Conservation (phyloP, 805 yeast genomes). For the Naumovozyma castellii region DNA sequence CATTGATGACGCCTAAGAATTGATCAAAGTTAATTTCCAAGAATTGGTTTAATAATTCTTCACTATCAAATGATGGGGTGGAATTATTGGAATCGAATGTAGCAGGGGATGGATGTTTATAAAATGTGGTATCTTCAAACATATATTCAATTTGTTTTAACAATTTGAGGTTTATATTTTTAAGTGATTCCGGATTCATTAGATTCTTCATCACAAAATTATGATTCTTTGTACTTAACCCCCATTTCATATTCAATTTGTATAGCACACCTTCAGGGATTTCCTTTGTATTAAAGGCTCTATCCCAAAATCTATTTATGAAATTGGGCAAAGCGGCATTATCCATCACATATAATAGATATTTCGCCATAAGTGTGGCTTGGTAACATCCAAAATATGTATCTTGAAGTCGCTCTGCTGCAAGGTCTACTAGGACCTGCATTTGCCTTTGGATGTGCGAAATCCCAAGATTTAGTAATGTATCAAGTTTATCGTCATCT, state of each 20-base stretch:
- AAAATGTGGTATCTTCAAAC: conserved; percentile 3
- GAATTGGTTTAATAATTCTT: conserved; percentile 10
- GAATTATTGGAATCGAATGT: not conserved
- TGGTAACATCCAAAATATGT: conserved; percentile 10
- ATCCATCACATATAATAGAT: conserved; percentile 10
- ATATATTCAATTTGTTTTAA: conserved; percentile 4
- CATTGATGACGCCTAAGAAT: conserved; percentile 11
- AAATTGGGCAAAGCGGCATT: conserved; percentile 4
- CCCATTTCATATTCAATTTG: conserved; percentile 17
- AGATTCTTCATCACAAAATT: conserved; percentile 7
- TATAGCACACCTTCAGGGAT: conserved; percentile 8
- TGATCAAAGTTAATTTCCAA: conserved; percentile 11
- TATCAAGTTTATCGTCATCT: not conserved
- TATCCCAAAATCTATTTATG: conserved; percentile 10
- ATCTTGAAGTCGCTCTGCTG: conserved; percentile 3
- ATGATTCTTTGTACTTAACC: conserved; percentile 8
- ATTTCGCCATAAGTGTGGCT: conserved; percentile 10
- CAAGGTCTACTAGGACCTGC: conserved; percentile 3
- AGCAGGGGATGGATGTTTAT: not conserved
- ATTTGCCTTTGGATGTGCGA: conserved; percentile 6
- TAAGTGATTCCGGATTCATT: conserved; percentile 7
- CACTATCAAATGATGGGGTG: not conserved
- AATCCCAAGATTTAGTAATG: not conserved
- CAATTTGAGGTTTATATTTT: conserved; percentile 3
- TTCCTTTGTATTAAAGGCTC: conserved; percentile 3